A percentile compares a stretch with the other conserved stretches of the same genome.
These are phyloP conservation scores for Russula compacta DNA, from an alignment of 768 basidiomycete species.

Conservation along the genomic window DNA sequence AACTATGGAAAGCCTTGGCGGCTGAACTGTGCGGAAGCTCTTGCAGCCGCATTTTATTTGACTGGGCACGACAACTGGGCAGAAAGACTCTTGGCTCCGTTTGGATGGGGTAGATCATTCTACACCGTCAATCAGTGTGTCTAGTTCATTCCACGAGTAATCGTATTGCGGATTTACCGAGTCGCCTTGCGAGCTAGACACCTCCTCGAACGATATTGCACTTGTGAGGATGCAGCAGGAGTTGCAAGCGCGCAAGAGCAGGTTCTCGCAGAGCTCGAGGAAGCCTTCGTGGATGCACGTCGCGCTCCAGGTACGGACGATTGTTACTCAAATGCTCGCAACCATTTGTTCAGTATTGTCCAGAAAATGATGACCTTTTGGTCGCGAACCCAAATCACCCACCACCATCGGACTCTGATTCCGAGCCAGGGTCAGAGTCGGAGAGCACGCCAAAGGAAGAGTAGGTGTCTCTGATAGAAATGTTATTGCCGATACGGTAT, in stretches of 20 bases:
- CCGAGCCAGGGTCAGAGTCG: neutral
- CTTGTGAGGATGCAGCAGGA: slow-evolving; percentile 54
- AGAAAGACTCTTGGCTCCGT: slow-evolving; percentile 64
- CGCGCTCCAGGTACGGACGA: slow-evolving; percentile 38
- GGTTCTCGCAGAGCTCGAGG: slow-evolving; percentile 63
- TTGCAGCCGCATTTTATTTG: slow-evolving; percentile 93
- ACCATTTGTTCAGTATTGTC: neutral
- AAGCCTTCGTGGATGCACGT: slow-evolving; percentile 49
- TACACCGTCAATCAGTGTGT: slow-evolving; percentile 73
- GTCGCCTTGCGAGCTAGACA: slow-evolving; percentile 17
- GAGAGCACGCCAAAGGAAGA: neutral
- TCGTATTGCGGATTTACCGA: neutral
- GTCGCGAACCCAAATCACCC: slow-evolving; percentile 17
- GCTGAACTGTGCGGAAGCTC: slow-evolving; percentile 88
- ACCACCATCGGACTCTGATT: neutral
- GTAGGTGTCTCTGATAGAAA: neutral
- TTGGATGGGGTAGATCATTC: slow-evolving; percentile 90
- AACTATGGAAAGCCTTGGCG: slow-evolving; percentile 98
- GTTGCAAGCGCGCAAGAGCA: slow-evolving; percentile 51
- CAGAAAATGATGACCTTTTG: slow-evolving; percentile 7
- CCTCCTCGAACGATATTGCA: slow-evolving; percentile 61
- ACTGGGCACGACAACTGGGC: slow-evolving; percentile 80
- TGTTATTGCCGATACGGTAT: neutral
- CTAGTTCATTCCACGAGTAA: neutral
- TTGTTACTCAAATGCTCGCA: neutral